Evolutionary conservation across 106 monocot species (phyloP), one percentile per base, ranked within the genome.

Genomic region (Allium cepa): DNA sequence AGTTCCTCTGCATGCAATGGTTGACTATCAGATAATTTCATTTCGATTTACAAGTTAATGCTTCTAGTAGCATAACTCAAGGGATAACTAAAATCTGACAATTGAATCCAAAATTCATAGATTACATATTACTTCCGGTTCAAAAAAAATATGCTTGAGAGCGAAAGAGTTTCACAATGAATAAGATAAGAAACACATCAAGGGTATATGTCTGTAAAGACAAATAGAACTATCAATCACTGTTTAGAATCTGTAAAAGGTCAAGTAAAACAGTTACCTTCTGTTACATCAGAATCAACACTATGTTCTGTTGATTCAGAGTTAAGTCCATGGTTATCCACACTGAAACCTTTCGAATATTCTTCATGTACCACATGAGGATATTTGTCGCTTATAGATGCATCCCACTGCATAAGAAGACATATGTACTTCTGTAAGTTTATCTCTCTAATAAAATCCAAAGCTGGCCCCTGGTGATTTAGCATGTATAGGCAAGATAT

Each of bases 321-420:
- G 66, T 26, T 61, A 52, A 36, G 62, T 63, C 48, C 61, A 17
- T n/a, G 8, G 60, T 71, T 28, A 46, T 78, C 79, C 10, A 27
- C 45, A 47, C 49, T 69, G 28, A 68, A 17, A 61, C 62, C 86
- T 72, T 84, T 68, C 16, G 81, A 79, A 26, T 56, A 69, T 71
- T 94, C 93, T 71, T 86, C 81, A 53, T 86, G 70, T 36, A 94
- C 93, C 60, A 94, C 59, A 71, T 94, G 93, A 11, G 93, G 89
- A 70, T 94, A 94, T 67, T 89, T 84, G 17, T 89, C 73, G 73
- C 60, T 78, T 69, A 82, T n/a, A 46, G 84, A 75, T 70, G 72
- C 67, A 56, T 69, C 79, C 89, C 80, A 89, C 93, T 94, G 27
- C 12, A 83, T 49, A 17, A 18, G 4, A 46, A 78, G 51, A 15